phyloP scores from a whole-genome alignment of 2,329 filamentous ascomycete genomes.

The Monosporascus sp. region DNA sequence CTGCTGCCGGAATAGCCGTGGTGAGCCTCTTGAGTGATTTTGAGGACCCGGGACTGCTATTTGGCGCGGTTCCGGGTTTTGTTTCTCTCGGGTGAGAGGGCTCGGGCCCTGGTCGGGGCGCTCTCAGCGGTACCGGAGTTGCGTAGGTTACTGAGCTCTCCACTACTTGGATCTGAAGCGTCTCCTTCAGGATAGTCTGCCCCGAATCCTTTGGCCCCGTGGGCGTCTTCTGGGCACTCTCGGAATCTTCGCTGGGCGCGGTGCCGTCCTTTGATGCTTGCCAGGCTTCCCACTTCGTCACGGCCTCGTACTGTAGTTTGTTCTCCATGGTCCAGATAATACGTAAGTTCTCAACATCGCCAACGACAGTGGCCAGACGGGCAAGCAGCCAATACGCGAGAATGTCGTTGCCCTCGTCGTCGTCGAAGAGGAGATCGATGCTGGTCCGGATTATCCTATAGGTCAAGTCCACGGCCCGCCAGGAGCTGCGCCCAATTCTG shows the following conservation, averaged over 20 bases:
- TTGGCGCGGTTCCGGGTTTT: not conserved
- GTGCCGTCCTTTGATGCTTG: slow-evolving; percentile 11
- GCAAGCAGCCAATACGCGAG: slow-evolving; percentile 20
- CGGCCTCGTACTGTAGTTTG: slow-evolving; percentile 12
- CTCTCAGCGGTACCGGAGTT: too few species aligned
- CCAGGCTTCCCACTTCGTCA: slow-evolving; percentile 19
- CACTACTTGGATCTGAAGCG: too few species aligned
- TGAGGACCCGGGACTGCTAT: not conserved
- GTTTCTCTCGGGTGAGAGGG: too few species aligned
- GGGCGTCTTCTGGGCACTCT: not conserved
- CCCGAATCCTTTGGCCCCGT: too few species aligned
- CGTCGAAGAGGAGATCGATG: slow-evolving; percentile 24
- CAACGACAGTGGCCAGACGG: slow-evolving; percentile 14
- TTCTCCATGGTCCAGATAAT: slow-evolving; percentile 22
- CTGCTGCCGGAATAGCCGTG: not conserved
- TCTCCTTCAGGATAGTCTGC: too few species aligned
- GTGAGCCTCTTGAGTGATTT: not conserved
- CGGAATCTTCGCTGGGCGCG: not conserved
- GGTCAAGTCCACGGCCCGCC: slow-evolving; percentile 13
- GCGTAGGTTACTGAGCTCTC: too few species aligned
- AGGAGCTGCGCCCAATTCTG: slow-evolving; percentile 14
- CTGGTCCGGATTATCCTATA: slow-evolving; percentile 15
- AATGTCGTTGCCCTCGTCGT: slow-evolving; percentile 23
- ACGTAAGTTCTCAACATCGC: slow-evolving; percentile 14
- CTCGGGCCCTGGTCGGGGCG: too few species aligned